Percentiles rank a stretch among this genome's conserved stretches.
These are phyloP conservation scores for Silene noctiflora DNA, from an alignment of 179 eudicot species.

Conservation along the genomic window DNA sequence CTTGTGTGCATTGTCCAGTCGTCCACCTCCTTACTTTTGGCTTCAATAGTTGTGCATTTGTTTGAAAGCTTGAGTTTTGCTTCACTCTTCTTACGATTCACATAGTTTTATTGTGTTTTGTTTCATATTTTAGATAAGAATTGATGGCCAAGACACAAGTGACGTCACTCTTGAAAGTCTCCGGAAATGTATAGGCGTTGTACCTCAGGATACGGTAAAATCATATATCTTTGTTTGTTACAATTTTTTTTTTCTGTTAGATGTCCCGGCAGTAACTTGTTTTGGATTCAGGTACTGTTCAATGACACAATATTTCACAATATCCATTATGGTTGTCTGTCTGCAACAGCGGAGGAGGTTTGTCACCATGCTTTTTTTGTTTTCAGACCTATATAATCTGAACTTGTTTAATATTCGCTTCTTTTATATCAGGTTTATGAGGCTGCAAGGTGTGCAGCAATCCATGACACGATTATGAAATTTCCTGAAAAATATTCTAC, in stretches of 20 bases:
- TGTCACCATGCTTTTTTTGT: neutral
- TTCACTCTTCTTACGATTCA: neutral
- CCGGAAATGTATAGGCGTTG: slow-evolving; percentile 77
- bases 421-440: slow-evolving; percentile 57
- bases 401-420: slow-evolving; percentile 1
- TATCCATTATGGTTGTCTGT: slow-evolving; percentile 82
- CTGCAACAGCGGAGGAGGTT: slow-evolving; percentile 81
- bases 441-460: slow-evolving; percentile 86
- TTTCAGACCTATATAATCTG: neutral
- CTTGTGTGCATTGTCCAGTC: neutral
- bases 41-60: neutral
- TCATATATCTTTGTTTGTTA: neutral
- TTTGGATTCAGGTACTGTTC: slow-evolving; percentile 70
- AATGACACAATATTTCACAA: slow-evolving; percentile 94
- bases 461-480: slow-evolving; percentile 91
- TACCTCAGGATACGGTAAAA: slow-evolving; percentile 93
- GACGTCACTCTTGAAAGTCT: slow-evolving; percentile 77
- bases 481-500: slow-evolving; percentile 85
- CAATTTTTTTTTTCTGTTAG: neutral
- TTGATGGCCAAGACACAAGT: slow-evolving; percentile 83
- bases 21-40: neutral
- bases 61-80: slow-evolving; percentile 7
- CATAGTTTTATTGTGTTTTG: neutral
- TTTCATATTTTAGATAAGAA: slow-evolving; percentile 48
- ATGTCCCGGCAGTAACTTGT: slow-evolving; percentile 4